Percentiles rank a stretch among this genome's conserved stretches.
Conservation (phyloP, 148 eudicot species). For the Fagopyrum tataricum region DNA sequence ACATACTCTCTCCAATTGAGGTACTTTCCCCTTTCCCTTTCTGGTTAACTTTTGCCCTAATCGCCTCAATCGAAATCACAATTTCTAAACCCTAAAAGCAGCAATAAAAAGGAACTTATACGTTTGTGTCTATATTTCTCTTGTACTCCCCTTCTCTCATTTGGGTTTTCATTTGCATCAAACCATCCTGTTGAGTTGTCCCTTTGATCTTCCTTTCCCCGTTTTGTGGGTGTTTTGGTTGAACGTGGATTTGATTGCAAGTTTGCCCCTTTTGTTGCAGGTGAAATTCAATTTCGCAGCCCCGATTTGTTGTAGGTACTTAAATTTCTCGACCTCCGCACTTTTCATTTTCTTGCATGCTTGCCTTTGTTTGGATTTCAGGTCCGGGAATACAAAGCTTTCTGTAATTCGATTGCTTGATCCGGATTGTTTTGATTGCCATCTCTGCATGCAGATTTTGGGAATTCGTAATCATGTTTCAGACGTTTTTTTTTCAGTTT, state of each 20-base stretch:
- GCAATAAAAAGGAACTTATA: not conserved
- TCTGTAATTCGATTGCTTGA: not conserved
- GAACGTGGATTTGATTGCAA: not conserved
- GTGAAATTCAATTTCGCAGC: not conserved
- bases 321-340: not conserved
- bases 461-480: not conserved
- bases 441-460: not conserved
- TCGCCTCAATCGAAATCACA: not conserved
- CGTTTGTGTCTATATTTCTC: not conserved
- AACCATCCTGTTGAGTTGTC: not conserved
- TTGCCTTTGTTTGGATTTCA: not conserved
- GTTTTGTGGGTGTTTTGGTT: not conserved
- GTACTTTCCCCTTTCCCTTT: not conserved
- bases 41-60: not conserved
- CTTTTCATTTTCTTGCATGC: not conserved
- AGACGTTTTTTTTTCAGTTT: not conserved
- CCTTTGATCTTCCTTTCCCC: slow-evolving; percentile 4
- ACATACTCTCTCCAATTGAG: not conserved
- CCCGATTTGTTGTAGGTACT: not conserved
- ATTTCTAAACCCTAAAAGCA: not conserved
- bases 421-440: not conserved
- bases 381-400: not conserved
- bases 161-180: not conserved
- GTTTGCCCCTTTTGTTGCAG: not conserved
- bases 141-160: not conserved